Evolutionary conservation across 164 flowering plant species (phyloP), one percentile per base, ranked within the genome.

Genomic region (Tetracentron sinense): DNA sequence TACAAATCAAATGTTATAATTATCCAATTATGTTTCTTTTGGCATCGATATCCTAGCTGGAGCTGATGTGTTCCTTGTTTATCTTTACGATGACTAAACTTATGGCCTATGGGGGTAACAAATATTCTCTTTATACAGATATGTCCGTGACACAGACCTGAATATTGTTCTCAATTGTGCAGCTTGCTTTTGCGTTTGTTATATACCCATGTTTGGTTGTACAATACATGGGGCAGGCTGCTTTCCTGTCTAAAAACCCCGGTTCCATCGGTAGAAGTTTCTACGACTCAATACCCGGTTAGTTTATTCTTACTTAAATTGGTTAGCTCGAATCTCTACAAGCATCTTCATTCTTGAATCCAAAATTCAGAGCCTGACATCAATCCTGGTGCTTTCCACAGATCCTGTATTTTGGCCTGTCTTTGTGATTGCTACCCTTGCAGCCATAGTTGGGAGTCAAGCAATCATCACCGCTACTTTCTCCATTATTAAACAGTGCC

Each of bases 221-320:
- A 20, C 87, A 84, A 64, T 89, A 91, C 71, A 81, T 87, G 90
- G 96, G 97, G 25, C 93, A 89, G 78, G 97, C 97, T 66, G 97
- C 97, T 52, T 91, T 73, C 72, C 75, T 91, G 55, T 82, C 89
- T 8, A 87, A 76, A 76, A 74, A 84, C 62, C 68, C 58, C 1
- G 49, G 61, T 19, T 70, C 78, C 11, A 75, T 84, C 29, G 33
- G 58, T 10, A 57, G 55, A 62, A 82, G 83, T 66, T 89, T 89
- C 52, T 89, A 81, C 69, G 78, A 73, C 54, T 86, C 92, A 31
- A 80, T 89, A 61, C 92, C 90, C 55, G 85, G 86, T 80, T 42
- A 69, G 89, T 72, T 66, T 60, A 42, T 61, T 60, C 46, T 42
- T 56, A n/a, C 56, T 29, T 46, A 58, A 42, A 42, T 25, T 4